Evolutionary conservation across 371 early-diverging fungal species (phyloP).

Genomic region (Rhizopus stolonifer): DNA sequence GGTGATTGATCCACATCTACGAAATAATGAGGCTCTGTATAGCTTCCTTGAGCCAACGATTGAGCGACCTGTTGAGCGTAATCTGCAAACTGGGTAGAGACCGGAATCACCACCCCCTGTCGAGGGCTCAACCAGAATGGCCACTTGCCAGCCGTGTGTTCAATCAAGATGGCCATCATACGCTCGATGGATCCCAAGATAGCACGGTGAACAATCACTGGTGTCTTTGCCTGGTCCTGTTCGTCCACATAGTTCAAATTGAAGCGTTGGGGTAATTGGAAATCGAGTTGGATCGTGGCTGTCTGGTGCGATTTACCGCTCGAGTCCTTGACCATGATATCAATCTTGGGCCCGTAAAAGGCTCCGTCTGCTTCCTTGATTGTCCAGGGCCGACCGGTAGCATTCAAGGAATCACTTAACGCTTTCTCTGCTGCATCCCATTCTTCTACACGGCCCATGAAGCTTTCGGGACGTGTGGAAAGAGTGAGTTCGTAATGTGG

Average conservation of each 20-base stretch:
- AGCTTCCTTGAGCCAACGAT: slow-evolving; percentile 37
- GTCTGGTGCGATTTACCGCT: slow-evolving; percentile 93
- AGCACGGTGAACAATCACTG: slow-evolving; percentile 99
- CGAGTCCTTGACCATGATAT: slow-evolving; percentile 97
- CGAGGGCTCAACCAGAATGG: slow-evolving; percentile 99
- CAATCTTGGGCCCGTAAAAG: slow-evolving; percentile 99
- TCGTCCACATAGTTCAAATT: slow-evolving; percentile 77
- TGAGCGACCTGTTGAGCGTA: slow-evolving; percentile 65
- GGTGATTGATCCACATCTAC: slow-evolving; percentile 81
- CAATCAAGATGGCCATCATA: slow-evolving; percentile 96
- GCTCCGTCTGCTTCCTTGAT: slow-evolving; percentile 99
- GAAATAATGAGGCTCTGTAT: slow-evolving; percentile 42
- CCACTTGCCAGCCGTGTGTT: slow-evolving; percentile 95
- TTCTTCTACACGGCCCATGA: slow-evolving; percentile 85
- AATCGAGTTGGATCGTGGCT: slow-evolving; percentile 98
- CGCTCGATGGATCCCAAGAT: slow-evolving; percentile 99
- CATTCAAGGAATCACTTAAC: slow-evolving; percentile 78
- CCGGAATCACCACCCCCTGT: slow-evolving; percentile 91
- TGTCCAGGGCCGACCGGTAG: slow-evolving; percentile 80
- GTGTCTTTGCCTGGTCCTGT: slow-evolving; percentile 61
- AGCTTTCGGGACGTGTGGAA: slow-evolving; percentile 95
- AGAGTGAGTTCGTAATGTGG: slow-evolving; percentile 81
- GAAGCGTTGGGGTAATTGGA: slow-evolving; percentile 96
- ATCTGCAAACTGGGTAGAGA: slow-evolving; percentile 60
- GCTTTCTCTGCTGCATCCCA: slow-evolving; percentile 95